Evolutionary conservation across 2,329 filamentous ascomycete species (phyloP), one percentile per base, ranked within the genome.

Genomic region (Exophiala xenobiotica): DNA sequence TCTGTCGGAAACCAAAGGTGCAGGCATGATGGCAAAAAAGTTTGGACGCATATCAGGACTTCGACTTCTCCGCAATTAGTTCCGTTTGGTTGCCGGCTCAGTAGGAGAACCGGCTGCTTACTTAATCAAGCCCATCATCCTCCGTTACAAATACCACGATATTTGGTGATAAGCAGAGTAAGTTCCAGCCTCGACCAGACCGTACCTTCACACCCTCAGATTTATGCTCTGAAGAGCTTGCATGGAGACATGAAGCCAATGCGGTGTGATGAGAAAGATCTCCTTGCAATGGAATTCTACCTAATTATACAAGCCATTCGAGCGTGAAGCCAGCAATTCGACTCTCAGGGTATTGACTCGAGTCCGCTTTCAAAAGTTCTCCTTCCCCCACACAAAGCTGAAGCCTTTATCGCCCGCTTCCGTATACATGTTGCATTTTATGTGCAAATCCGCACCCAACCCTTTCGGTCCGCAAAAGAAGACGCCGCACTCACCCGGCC

Each of bases 381-480:
- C 75, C 65, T 78, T 77, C 12, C 75, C 75, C 74, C 74, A 74
- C 16, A 72, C 69, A 54, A 69, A 67, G 44, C 76, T 83, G 75
- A 78, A 88, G 76, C 82, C 87, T 39, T 55, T 58, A 19, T 54
- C 56, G n/a, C 50, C 31, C 5, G 31, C 49, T 66, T 91, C 87
- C 52, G 85, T 88, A 73, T 92, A 92, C 77, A 89, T 88, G 68
- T 92, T 93, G 71, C 88, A 93, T 72, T 87, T 90, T 55, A 90
- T 79, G 64, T 93, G 88, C 66, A 93, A 70, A 54, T 82, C 75
- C 65, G 85, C 89, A 44, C 88, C 88, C 59, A 92, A 71, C 1
- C 81, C 83, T 73, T 92, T 92, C 26, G 88, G 88, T 0, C 88
- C 88, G 66, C 88, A 93, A 76, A 92, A 93, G 76, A 93, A 90